These are phyloP conservation scores for Tolypocladium nubicola DNA, from an alignment of 2,329 filamentous ascomycete genomes.

Conservation along the genomic window DNA sequence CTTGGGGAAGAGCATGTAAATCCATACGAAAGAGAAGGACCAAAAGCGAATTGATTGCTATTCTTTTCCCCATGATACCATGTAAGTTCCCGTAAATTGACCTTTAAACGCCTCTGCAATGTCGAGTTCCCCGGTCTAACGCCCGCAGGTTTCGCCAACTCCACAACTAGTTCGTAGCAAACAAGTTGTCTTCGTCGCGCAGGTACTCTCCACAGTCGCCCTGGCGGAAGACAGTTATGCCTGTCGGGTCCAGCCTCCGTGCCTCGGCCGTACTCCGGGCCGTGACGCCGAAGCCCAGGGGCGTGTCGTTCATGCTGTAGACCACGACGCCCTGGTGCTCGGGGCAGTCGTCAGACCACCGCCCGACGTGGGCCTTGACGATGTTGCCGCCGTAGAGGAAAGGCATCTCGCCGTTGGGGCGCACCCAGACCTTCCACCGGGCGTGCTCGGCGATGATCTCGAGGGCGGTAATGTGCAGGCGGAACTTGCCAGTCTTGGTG, in stretches of 20 bases:
- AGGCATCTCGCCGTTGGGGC: constrained; percentile 93
- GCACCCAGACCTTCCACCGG: constrained; percentile 95
- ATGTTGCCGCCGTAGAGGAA: constrained; percentile 92
- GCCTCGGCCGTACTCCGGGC: constrained; percentile 80
- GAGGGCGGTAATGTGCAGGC: constrained; percentile 82
- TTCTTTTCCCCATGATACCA: not conserved
- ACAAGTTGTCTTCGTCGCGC: constrained; percentile 64
- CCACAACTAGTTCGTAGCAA: constrained; percentile 17
- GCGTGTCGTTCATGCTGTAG: constrained; percentile 83
- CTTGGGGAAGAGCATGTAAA: not conserved
- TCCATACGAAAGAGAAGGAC: not conserved
- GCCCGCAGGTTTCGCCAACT: not conserved
- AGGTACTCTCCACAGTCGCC: constrained; percentile 92
- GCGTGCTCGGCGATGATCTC: constrained; percentile 84
- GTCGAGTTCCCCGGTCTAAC: not conserved
- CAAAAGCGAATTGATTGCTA: not conserved
- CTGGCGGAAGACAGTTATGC: constrained; percentile 81
- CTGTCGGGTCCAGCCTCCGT: constrained; percentile 78
- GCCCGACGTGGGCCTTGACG: constrained; percentile 58
- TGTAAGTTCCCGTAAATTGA: not conserved
- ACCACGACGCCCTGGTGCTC: constrained; percentile 90
- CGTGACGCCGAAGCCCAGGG: constrained; percentile 87
- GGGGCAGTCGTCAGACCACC: constrained; percentile 85
- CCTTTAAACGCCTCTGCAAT: not conserved
- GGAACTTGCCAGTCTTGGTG: constrained; percentile 93